Percentiles rank a stretch among this genome's conserved stretches.
These are phyloP conservation scores for Phialocephala sp. DNA, from an alignment of 2,329 filamentous ascomycete genomes.

Conservation along the genomic window DNA sequence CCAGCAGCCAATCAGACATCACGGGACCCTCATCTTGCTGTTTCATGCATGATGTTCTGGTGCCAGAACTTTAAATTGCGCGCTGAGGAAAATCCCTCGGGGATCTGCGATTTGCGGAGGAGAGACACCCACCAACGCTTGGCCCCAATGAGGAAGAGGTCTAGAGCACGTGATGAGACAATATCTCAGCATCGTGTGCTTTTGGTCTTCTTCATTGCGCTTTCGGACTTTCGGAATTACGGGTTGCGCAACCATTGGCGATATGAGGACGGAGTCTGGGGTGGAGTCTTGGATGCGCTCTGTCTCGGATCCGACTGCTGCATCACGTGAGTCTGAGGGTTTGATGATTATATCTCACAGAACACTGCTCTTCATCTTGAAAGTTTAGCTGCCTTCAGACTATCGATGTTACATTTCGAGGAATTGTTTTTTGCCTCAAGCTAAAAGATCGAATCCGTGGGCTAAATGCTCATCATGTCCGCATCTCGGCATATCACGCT, in stretches of 20 bases:
- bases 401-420: too few relatives aligned
- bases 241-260: neutral
- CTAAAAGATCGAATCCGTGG: too few relatives aligned
- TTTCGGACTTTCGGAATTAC: neutral
- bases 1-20: conserved; percentile 16
- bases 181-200: neutral
- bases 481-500: too few relatives aligned
- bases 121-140: neutral
- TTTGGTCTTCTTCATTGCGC: neutral
- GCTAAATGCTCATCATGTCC: too few relatives aligned
- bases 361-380: too few relatives aligned
- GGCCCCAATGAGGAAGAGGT: neutral
- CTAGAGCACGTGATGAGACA: neutral
- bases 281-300: too few relatives aligned
- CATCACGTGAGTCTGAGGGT: too few relatives aligned
- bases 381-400: too few relatives aligned
- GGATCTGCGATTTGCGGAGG: neutral
- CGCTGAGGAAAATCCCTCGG: neutral
- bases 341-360: too few relatives aligned
- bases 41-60: neutral
- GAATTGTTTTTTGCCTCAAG: too few relatives aligned
- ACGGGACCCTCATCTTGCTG: neutral
- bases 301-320: neutral
- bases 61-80: conserved; percentile 1
- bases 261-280: neutral